Conservation (phyloP, 1,284 basidiomycete species). For the Pseudozyma flocculosa region DNA sequence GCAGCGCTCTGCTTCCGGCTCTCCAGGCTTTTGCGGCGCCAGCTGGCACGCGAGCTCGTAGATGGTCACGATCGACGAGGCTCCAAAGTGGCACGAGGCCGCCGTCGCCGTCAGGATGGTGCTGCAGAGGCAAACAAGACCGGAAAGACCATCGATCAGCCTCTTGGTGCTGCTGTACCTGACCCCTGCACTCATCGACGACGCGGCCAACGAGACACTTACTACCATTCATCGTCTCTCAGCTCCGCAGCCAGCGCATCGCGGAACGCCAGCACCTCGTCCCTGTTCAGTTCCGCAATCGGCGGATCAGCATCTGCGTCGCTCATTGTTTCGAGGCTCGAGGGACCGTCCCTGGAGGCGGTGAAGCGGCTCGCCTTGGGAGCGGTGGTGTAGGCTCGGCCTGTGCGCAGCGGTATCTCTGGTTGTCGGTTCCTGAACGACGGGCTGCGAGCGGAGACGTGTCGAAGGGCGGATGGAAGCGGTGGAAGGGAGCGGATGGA, state of each 20-base stretch:
- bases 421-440: too few relatives aligned
- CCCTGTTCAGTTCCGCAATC: not conserved
- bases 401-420: too few relatives aligned
- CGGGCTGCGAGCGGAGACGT: too few relatives aligned
- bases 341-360: too few relatives aligned
- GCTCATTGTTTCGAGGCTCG: too few relatives aligned
- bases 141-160: not conserved
- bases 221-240: conserved; percentile 5
- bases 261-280: conserved; percentile 6
- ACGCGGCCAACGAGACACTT: not conserved
- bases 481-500: too few relatives aligned
- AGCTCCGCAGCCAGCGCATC: conserved; percentile 2
- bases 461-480: too few relatives aligned
- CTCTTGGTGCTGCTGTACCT: not conserved
- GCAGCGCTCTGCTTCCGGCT: not conserved
- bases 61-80: conserved; percentile 6
- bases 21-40: not conserved
- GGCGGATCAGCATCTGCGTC: not conserved
- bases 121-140: not conserved
- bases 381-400: too few relatives aligned
- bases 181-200: too few relatives aligned
- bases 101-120: conserved; percentile 7
- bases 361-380: too few relatives aligned
- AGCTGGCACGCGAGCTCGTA: conserved; percentile 5
- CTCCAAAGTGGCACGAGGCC: conserved; percentile 9